These are phyloP conservation scores for Candida sphagnicola DNA, from an alignment of 805 yeast genomes.

Conservation along the genomic window DNA sequence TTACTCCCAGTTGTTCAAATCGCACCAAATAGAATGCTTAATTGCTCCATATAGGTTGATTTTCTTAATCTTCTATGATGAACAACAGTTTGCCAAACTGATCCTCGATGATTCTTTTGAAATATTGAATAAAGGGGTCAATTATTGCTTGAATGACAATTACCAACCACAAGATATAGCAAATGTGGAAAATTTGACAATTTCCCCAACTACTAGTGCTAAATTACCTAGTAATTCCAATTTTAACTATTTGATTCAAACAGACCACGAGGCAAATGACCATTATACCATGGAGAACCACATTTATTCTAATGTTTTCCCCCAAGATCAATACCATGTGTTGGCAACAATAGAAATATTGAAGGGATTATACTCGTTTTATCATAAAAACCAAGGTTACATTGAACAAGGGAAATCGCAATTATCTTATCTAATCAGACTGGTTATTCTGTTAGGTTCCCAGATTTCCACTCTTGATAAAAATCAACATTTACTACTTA, in stretches of 20 bases:
- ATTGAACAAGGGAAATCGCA: neutral
- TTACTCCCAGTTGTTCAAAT: too few species aligned
- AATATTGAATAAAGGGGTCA: slow-evolving; percentile 13
- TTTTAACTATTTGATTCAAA: neutral
- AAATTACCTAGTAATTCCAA: neutral
- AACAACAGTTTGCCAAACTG: slow-evolving; percentile 8
- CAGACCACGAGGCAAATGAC: slow-evolving; percentile 2
- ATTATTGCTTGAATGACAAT: slow-evolving; percentile 7
- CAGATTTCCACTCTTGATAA: neutral
- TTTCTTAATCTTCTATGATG: slow-evolving; percentile 23
- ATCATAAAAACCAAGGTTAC: slow-evolving; percentile 15
- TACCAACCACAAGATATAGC: neutral
- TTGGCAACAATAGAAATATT: slow-evolving; percentile 16
- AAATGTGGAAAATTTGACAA: neutral
- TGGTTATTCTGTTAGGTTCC: slow-evolving; percentile 1
- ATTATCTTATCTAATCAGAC: slow-evolving; percentile 3
- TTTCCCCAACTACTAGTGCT: neutral
- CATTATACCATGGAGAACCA: slow-evolving; percentile 1
- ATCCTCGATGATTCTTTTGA: slow-evolving; percentile 9
- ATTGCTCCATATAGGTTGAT: slow-evolving; percentile 21
- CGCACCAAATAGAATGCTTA: slow-evolving; percentile 5
- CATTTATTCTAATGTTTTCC: slow-evolving; percentile 2
- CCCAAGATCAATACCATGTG: slow-evolving; percentile 6
- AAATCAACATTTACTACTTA: slow-evolving; percentile 2
- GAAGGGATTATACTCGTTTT: slow-evolving; percentile 22